Evolutionary conservation across 768 basidiomycete genomes (phyloP).

Genomic region (Lyophyllum atratum): DNA sequence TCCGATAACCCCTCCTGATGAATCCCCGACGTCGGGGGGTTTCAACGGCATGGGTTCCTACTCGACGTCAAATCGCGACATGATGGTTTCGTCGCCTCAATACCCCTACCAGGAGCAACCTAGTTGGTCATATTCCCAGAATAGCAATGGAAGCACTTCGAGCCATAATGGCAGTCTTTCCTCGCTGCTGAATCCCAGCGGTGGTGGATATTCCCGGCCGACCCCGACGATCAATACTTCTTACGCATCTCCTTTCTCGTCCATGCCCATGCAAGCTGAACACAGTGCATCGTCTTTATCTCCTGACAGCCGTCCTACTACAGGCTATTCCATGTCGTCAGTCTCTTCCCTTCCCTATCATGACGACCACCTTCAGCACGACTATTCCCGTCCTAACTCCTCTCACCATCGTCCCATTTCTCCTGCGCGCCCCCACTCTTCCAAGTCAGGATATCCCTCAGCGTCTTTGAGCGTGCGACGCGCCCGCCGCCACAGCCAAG

Average conservation of each 20-base stretch:
- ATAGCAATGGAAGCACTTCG: constrained; percentile 51
- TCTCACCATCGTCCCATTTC: constrained; percentile 75
- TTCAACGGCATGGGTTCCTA: constrained; percentile 47
- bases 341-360: constrained; percentile 78
- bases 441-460: constrained; percentile 56
- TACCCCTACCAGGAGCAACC: constrained; percentile 67
- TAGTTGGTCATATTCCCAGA: constrained; percentile 52
- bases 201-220: constrained; percentile 56
- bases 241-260: constrained; percentile 70
- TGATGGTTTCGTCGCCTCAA: constrained; percentile 51
- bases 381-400: constrained; percentile 76
- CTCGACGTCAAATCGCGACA: constrained; percentile 41
- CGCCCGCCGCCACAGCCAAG: constrained; percentile 79
- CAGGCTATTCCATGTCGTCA: constrained; percentile 84
- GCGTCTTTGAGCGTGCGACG: constrained; percentile 70
- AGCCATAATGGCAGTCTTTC: constrained; percentile 75
- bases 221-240: constrained; percentile 73
- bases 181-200: constrained; percentile 75
- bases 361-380: constrained; percentile 52
- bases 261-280: constrained; percentile 66
- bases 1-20: constrained; percentile 70
- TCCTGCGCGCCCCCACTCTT: constrained; percentile 61
- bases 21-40: constrained; percentile 54
- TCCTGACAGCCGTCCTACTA: constrained; percentile 83
- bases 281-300: constrained; percentile 76